Conservation (phyloP, 2,329 filamentous ascomycete genomes). For the Talaromyces sp. region DNA sequence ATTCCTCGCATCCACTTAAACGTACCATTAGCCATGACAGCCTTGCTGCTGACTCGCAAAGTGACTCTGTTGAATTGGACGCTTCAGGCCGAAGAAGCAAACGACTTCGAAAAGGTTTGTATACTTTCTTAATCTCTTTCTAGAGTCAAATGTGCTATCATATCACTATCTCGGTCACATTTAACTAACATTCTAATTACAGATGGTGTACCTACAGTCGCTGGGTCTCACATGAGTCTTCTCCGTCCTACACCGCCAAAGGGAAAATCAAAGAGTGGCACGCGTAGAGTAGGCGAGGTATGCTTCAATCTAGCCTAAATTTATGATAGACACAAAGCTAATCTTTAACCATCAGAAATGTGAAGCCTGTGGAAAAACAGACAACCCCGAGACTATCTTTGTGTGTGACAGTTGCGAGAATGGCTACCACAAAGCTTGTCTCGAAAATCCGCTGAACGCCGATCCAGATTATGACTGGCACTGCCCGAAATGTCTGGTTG, state of each 20-base stretch:
- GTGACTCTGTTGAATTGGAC: conserved; percentile 55
- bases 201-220: conserved; percentile 71
- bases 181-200: conserved; percentile 16
- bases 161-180: neutral
- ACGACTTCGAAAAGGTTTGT: conserved; percentile 79
- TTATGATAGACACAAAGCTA: conserved; percentile 7
- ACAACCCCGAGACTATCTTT: conserved; percentile 67
- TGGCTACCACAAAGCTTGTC: conserved; percentile 79
- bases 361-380: conserved; percentile 77
- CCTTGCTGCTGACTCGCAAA: conserved; percentile 40
- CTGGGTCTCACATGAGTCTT: conserved; percentile 93
- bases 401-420: conserved; percentile 90
- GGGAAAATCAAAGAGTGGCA: conserved; percentile 54
- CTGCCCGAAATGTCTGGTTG: conserved; percentile 89
- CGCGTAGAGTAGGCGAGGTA: conserved; percentile 59
- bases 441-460: conserved; percentile 77
- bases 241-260: conserved; percentile 73
- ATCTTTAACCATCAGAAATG: conserved; percentile 61
- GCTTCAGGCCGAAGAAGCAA: conserved; percentile 79
- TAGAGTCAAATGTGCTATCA: neutral
- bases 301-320: conserved; percentile 22
- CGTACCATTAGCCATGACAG: conserved; percentile 66
- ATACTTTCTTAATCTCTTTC: neutral
- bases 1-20: conserved; percentile 63
- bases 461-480: conserved; percentile 90